These are phyloP conservation scores for Scedosporium aurantiacum DNA, from an alignment of 2,329 filamentous ascomycete genomes.

Conservation along the genomic window DNA sequence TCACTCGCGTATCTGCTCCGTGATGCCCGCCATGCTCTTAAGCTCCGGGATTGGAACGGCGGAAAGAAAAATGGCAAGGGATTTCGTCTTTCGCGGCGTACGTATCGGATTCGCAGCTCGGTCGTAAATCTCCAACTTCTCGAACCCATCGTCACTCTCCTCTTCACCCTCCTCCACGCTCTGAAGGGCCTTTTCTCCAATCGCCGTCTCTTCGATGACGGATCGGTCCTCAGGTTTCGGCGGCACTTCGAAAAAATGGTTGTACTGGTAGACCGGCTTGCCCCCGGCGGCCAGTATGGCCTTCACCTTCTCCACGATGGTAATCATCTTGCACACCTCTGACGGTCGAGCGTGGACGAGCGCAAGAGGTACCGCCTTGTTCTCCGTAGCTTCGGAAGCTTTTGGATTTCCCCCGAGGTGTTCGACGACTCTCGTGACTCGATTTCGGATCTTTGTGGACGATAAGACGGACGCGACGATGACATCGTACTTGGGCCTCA, in stretches of 20 bases:
- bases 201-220: not conserved
- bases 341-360: conserved; percentile 39
- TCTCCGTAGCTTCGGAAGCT: conserved; percentile 7
- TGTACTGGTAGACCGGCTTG: conserved; percentile 45
- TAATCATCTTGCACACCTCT: conserved; percentile 55
- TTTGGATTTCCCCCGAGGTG: conserved; percentile 28
- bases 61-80: conserved; percentile 52
- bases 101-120: conserved; percentile 36
- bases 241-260: conserved; percentile 40
- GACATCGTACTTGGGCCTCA: conserved; percentile 37
- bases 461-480: conserved; percentile 45
- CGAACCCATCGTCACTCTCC: conserved; percentile 12
- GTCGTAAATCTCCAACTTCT: conserved; percentile 44
- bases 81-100: conserved; percentile 35
- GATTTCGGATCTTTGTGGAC: conserved; percentile 47
- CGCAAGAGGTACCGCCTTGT: conserved; percentile 22
- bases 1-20: conserved; percentile 32
- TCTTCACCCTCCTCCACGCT: conserved; percentile 2
- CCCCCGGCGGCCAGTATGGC: conserved; percentile 37
- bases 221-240: conserved; percentile 11
- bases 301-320: conserved; percentile 55
- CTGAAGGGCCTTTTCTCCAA: not conserved
- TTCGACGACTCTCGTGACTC: conserved; percentile 31
- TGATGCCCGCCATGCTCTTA: conserved; percentile 33
- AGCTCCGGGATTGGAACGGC: conserved; percentile 42